phyloP scores from a whole-genome alignment of 2,329 filamentous ascomycete species.

The Aureobasidium pullulans region DNA sequence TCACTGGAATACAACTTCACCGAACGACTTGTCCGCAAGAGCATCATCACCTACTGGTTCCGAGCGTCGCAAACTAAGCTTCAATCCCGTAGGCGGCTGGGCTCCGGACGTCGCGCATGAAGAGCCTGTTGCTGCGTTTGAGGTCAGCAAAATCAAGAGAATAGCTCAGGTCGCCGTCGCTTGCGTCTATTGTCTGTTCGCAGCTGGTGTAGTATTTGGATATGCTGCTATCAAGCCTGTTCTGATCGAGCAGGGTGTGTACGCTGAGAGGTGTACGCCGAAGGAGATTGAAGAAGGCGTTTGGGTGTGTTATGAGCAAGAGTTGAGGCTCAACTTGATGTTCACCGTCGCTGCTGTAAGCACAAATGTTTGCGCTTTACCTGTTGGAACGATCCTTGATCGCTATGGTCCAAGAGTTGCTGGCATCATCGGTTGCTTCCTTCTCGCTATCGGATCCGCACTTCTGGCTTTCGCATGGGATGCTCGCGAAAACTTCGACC shows the following conservation, averaged over 20 bases:
- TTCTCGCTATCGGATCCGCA: constrained; percentile 61
- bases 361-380: constrained; percentile 79
- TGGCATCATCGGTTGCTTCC: constrained; percentile 61
- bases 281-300: constrained; percentile 43
- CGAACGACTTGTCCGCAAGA: neutral
- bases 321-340: constrained; percentile 71
- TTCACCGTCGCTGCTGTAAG: constrained; percentile 84
- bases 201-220: constrained; percentile 74
- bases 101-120: constrained; percentile 30
- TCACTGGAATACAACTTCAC: neutral
- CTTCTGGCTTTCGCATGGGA: constrained; percentile 62
- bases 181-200: constrained; percentile 66
- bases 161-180: constrained; percentile 62
- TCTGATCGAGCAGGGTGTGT: constrained; percentile 65
- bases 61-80: constrained; percentile 41
- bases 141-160: constrained; percentile 47
- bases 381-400: constrained; percentile 79
- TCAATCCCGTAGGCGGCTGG: constrained; percentile 44
- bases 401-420: constrained; percentile 71
- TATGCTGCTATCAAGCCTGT: constrained; percentile 81
- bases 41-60: constrained; percentile 25
- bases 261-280: constrained; percentile 55
- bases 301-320: constrained; percentile 51
- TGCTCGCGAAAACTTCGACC: constrained; percentile 58
- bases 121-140: constrained; percentile 41